Evolutionary conservation across 1,139 yeast genomes (phyloP).

Genomic region (Blastobotrys proliferans): DNA sequence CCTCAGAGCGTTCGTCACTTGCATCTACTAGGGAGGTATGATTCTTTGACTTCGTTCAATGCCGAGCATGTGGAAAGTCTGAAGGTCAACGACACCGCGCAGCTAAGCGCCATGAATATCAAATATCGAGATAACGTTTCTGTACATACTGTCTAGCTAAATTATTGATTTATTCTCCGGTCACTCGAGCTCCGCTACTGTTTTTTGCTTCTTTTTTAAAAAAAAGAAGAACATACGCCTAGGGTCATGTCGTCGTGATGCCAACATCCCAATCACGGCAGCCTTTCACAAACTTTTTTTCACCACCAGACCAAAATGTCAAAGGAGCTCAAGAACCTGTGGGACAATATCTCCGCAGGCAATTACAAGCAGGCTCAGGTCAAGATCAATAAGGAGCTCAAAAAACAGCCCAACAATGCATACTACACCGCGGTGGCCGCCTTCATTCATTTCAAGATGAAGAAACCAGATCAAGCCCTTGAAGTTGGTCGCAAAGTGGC

Average conservation of each 20-base stretch:
- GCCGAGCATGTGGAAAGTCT: conserved; percentile 6
- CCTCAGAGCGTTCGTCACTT: conserved; percentile 6
- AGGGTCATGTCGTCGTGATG: too few species aligned
- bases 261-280: neutral
- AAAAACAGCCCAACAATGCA: conserved; percentile 52
- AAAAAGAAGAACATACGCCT: neutral
- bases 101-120: conserved; percentile 2
- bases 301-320: conserved; percentile 10
- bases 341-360: conserved; percentile 51
- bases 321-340: conserved; percentile 28
- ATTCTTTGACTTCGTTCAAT: conserved; percentile 2
- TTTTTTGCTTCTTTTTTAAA: neutral
- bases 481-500: conserved; percentile 42
- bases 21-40: conserved; percentile 7
- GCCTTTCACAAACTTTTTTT: neutral
- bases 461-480: conserved; percentile 45
- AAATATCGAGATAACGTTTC: neutral
- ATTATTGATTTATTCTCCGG: neutral
- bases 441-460: conserved; percentile 42
- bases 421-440: conserved; percentile 50
- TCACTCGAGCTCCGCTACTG: neutral
- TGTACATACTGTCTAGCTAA: conserved; percentile 1
- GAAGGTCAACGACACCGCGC: neutral
- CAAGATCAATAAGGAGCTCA: conserved; percentile 47
- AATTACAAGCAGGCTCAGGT: conserved; percentile 51